These are phyloP conservation scores for Basidioascus undulatus DNA, from an alignment of 768 basidiomycete genomes.

Conservation along the genomic window DNA sequence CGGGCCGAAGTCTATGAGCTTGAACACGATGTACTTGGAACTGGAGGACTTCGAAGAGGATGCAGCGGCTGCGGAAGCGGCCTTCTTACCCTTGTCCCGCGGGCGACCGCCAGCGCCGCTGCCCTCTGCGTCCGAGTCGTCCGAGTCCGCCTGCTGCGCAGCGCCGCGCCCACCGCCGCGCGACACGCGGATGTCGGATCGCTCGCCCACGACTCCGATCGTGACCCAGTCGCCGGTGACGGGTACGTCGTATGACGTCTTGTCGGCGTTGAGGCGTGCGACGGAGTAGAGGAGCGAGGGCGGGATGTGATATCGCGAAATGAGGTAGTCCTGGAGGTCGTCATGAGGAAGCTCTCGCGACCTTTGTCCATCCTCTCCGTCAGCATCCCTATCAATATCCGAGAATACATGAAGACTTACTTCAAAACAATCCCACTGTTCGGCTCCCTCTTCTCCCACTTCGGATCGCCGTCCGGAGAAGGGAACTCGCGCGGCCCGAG, in stretches of 20 bases:
- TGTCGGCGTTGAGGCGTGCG: constrained; percentile 50
- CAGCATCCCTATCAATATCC: neutral
- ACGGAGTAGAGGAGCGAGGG: constrained; percentile 75
- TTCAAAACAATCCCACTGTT: constrained; percentile 64
- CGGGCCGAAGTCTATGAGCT: constrained; percentile 56
- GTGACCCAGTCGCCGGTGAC: constrained; percentile 85
- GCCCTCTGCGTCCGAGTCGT: neutral
- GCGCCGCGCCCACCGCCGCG: constrained; percentile 21
- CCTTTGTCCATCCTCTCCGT: constrained; percentile 20
- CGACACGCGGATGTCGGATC: constrained; percentile 57
- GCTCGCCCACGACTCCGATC: constrained; percentile 82
- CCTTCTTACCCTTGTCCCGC: constrained; percentile 2
- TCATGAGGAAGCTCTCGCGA: constrained; percentile 50
- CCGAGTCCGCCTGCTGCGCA: neutral
- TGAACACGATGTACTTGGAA: constrained; percentile 46
- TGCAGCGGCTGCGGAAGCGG: no score
- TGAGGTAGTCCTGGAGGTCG: constrained; percentile 53
- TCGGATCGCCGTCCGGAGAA: constrained; percentile 43
- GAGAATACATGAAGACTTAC: constrained; percentile 27
- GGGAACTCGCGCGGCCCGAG: constrained; percentile 56
- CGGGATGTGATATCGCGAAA: constrained; percentile 62
- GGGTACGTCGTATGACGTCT: constrained; percentile 56
- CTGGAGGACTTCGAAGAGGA: constrained; percentile 8
- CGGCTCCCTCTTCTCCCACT: constrained; percentile 60
- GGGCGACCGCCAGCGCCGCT: neutral